Evolutionary conservation across 106 monocot species (phyloP), one percentile per base, ranked within the genome.

Genomic region (Apostasia shenzhenica): DNA sequence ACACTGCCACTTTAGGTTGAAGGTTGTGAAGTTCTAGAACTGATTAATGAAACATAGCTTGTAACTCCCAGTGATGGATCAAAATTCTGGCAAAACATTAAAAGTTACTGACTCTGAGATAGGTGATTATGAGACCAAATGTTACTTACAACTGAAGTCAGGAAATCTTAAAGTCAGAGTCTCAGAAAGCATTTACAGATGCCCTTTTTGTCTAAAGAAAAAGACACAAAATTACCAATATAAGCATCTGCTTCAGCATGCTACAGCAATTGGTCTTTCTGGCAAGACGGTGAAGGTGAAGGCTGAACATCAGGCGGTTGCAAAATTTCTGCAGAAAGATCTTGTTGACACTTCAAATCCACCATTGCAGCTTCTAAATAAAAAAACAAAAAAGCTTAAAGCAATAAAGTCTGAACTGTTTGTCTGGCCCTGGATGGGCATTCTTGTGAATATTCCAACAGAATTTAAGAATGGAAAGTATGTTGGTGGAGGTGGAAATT

Each of bases 371-470:
- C 48, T 45, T 8, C 62, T 72, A 41, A 72, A 38, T 59, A 14
- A 61, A 41, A 62, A 70, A 6, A 4, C 52, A 9, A 55, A 66
- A 14, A 67, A 65, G 55, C 42, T 68, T 68, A 71, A 74, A 63
- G 69, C 55, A 4, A 63, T 67, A 61, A 45, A 71, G 42, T 70
- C 75, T 41, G 90, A 90, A 8, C 56, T 48, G 56, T 94, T 84
- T 77, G 94, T 94, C 7, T 90, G 73, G 76, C 94, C 90, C 3
- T 94, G 94, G 94, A 90, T 72, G 76, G 90, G 94, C 37, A 66
- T 94, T 26, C 71, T 90, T 44, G 84, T 81, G 11, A 94, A 94
- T 79, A 62, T 92, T 41, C 92, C 88, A 37, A 79, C 75, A 40
- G 78, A 78, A 53, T 57, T 42, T 2, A 80, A 77, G 47, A 69